Percentiles rank a stretch among this genome's conserved stretches.
phyloP scores from a whole-genome alignment of 768 basidiomycete species.

The Podaxis sp. region DNA sequence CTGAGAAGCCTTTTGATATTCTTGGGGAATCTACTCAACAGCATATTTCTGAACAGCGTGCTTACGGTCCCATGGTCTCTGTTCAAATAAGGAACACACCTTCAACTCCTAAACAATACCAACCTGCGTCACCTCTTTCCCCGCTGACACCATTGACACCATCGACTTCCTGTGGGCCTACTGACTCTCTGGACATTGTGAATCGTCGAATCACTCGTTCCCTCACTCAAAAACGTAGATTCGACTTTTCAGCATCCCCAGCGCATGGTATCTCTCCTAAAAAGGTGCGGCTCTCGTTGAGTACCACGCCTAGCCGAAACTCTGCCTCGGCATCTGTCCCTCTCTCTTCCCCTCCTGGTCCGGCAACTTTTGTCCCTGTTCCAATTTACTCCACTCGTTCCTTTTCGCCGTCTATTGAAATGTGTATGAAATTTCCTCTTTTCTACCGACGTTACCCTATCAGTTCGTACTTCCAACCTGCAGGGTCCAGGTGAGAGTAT shows the following conservation, averaged over 20 bases:
- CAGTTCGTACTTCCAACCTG: constrained; percentile 46
- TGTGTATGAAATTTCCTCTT: constrained; percentile 47
- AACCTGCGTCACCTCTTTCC: neutral
- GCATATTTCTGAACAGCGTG: neutral
- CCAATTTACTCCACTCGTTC: constrained; percentile 35
- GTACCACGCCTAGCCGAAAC: neutral
- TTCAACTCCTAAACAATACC: neutral
- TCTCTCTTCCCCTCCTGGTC: neutral
- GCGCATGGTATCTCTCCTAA: neutral
- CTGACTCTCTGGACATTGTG: neutral
- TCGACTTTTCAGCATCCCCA: neutral
- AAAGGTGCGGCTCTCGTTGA: constrained; percentile 1
- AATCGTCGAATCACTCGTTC: constrained; percentile 1
- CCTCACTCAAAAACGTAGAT: constrained; percentile 1
- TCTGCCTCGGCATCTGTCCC: neutral
- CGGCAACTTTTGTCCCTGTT: neutral
- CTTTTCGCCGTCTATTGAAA: constrained; percentile 45
- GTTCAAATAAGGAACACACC: neutral
- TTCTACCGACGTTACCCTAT: constrained; percentile 71
- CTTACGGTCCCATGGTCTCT: neutral
- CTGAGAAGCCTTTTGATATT: neutral
- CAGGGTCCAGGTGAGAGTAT: constrained; percentile 33
- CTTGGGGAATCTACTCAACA: neutral
- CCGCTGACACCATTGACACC: constrained; percentile 8
- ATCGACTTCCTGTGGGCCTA: neutral